These are phyloP conservation scores for Trichoderma asperelloides DNA, from an alignment of 495 filamentous ascomycete genomes.

Conservation along the genomic window DNA sequence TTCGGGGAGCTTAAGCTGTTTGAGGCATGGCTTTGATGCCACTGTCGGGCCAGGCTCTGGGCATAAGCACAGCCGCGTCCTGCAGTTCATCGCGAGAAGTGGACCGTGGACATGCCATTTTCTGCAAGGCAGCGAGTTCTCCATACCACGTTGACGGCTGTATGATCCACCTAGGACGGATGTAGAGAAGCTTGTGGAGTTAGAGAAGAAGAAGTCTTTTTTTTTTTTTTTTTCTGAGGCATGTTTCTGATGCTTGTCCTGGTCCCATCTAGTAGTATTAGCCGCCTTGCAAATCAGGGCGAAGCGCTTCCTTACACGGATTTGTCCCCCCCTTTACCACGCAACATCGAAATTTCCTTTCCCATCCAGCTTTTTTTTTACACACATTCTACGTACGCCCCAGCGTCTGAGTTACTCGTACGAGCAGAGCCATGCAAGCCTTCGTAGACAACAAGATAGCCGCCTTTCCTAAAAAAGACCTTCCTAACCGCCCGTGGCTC, in stretches of 20 bases:
- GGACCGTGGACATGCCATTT: not conserved
- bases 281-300: not conserved
- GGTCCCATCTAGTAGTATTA: not conserved
- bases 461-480: not conserved
- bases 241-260: too few relatives aligned
- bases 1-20: not conserved
- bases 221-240: not conserved
- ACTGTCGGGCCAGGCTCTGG: not conserved
- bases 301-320: not conserved
- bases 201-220: not conserved
- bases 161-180: not conserved
- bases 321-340: not conserved
- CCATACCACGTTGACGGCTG: not conserved
- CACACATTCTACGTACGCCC: not conserved
- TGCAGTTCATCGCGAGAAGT: not conserved
- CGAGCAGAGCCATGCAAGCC: not conserved
- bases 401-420: not conserved
- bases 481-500: constrained; percentile 1
- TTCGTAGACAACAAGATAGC: not conserved
- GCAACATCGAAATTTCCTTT: too few relatives aligned
- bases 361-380: not conserved
- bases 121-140: not conserved
- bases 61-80: not conserved
- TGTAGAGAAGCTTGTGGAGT: not conserved
- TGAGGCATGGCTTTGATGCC: not conserved